phyloP scores from a whole-genome alignment of 2,329 filamentous ascomycete genomes.

The Colletotrichum orchidophilum region DNA sequence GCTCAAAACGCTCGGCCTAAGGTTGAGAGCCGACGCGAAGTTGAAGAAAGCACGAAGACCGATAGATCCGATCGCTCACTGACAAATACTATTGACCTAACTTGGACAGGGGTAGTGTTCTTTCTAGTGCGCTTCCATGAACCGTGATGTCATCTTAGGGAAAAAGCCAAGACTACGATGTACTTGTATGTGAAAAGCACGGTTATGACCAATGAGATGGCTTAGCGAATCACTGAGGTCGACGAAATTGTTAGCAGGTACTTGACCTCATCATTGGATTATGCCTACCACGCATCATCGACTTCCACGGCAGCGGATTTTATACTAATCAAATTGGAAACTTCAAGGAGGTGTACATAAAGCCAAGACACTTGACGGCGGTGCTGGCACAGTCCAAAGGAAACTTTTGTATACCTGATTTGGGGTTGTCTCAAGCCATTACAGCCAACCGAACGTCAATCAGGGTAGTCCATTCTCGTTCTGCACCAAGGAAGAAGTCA shows the following conservation, averaged over 20 bases:
- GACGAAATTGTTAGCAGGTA: slow-evolving; percentile 3
- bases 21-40: background rate
- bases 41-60: background rate
- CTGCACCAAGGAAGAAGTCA: background rate
- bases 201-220: too few relatives aligned
- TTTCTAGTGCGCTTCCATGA: background rate
- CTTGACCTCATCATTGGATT: background rate
- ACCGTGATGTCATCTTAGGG: slow-evolving; percentile 9
- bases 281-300: slow-evolving; percentile 17
- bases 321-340: background rate
- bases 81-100: background rate
- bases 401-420: background rate
- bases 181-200: background rate
- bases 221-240: background rate
- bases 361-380: slow-evolving; percentile 4
- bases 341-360: background rate
- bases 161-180: accelerated
- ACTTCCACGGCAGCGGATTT: background rate
- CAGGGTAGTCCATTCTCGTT: background rate
- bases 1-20: background rate
- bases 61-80: background rate
- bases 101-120: too few relatives aligned
- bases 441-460: background rate
- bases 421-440: background rate
- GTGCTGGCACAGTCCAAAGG: background rate